Evolutionary conservation across 1,284 basidiomycete species (phyloP).

Genomic region (Earliella scabrosa): DNA sequence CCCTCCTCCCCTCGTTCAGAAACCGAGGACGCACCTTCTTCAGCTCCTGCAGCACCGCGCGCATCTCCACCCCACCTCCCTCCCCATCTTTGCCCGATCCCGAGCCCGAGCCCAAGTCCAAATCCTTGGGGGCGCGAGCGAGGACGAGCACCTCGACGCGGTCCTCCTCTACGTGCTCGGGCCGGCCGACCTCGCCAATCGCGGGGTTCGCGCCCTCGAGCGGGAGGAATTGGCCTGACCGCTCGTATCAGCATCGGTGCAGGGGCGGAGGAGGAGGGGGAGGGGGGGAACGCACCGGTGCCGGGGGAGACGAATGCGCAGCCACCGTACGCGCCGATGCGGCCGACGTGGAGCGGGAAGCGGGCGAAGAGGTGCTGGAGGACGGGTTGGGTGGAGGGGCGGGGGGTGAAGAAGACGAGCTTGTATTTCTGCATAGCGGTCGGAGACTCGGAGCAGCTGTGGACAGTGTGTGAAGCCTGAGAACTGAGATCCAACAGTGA

Average conservation of each 20-base stretch:
- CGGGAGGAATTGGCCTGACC: conserved; percentile 53
- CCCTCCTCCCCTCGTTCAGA: neutral
- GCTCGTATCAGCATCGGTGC: neutral
- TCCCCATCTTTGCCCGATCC: neutral
- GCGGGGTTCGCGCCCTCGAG: conserved; percentile 46
- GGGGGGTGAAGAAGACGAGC: conserved; percentile 40
- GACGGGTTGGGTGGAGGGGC: conserved; percentile 37
- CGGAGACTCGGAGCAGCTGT: neutral
- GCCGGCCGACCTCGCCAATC: conserved; percentile 44
- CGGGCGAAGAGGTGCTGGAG: conserved; percentile 48
- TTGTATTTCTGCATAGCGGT: conserved; percentile 25
- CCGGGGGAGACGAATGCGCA: conserved; percentile 59
- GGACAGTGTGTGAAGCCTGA: neutral
- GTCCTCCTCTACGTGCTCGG: conserved; percentile 57
- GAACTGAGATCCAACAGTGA: neutral
- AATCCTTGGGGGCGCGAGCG: neutral
- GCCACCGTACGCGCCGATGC: conserved; percentile 53
- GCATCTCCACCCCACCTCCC: conserved; percentile 39
- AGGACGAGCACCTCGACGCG: conserved; percentile 58
- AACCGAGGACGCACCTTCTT: conserved; percentile 45
- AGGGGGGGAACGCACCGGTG: conserved; percentile 41
- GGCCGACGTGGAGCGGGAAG: conserved; percentile 49
- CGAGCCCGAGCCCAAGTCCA: neutral
- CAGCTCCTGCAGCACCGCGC: conserved; percentile 46
- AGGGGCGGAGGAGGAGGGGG: neutral